A percentile compares a stretch with the other conserved stretches of the same genome.
These are phyloP conservation scores for Juglanconis sp. DNA, from an alignment of 2,329 filamentous ascomycete species.

Conservation along the genomic window DNA sequence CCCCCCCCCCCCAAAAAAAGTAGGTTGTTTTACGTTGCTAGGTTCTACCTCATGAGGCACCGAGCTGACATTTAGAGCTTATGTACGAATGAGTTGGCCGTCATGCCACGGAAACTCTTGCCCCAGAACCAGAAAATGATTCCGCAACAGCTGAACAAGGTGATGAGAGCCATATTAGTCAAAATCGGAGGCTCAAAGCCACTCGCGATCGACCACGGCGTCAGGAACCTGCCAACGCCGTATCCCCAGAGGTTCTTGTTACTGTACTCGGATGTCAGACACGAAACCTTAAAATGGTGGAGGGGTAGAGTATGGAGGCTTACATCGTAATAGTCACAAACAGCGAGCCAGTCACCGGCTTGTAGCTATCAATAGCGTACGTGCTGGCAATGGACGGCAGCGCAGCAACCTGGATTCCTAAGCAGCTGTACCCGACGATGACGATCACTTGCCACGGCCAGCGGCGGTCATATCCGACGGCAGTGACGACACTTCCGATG, in stretches of 20 bases:
- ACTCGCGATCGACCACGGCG: slow-evolving; percentile 23
- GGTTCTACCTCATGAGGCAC: neutral
- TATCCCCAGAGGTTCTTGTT: slow-evolving; percentile 30
- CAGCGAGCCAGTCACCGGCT: slow-evolving; percentile 54
- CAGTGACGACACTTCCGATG: slow-evolving; percentile 42
- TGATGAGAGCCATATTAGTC: slow-evolving; percentile 26
- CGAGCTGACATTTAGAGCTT: neutral
- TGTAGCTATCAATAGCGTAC: slow-evolving; percentile 63
- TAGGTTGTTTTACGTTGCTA: no score
- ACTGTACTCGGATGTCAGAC: slow-evolving; percentile 1
- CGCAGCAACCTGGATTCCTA: slow-evolving; percentile 37
- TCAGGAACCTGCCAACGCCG: slow-evolving; percentile 27
- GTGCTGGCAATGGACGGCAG: slow-evolving; percentile 56
- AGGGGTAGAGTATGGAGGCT: neutral
- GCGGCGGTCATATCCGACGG: slow-evolving; percentile 42
- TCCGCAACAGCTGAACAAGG: slow-evolving; percentile 21
- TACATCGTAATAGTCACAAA: slow-evolving; percentile 25
- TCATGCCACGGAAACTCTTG: slow-evolving; percentile 33
- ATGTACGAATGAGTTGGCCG: slow-evolving; percentile 28
- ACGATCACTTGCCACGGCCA: slow-evolving; percentile 49
- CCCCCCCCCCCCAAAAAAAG: no score
- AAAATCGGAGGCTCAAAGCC: slow-evolving; percentile 25
- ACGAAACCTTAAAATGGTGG: neutral
- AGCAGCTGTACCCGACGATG: slow-evolving; percentile 41
- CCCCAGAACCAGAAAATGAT: slow-evolving; percentile 27